Percentiles rank a stretch among this genome's conserved stretches.
phyloP scores from a whole-genome alignment of 495 filamentous ascomycete species.

The Pseudomonodictys pantanalensis region DNA sequence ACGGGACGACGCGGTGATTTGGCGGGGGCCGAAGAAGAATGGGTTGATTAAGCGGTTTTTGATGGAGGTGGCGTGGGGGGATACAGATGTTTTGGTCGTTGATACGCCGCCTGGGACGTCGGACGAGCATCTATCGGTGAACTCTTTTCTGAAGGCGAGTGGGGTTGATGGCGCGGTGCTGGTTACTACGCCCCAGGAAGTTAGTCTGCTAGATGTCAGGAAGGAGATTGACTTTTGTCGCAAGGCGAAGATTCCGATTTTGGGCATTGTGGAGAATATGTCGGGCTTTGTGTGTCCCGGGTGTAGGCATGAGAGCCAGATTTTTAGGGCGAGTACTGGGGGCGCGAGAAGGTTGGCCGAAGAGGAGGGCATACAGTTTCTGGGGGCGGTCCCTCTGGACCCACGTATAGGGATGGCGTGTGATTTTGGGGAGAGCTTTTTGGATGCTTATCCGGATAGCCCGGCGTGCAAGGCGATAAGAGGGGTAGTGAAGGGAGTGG shows the following conservation, averaged over 20 bases:
- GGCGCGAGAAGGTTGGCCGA: constrained; percentile 74
- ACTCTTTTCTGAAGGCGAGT: constrained; percentile 78
- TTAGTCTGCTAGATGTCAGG: constrained; percentile 85
- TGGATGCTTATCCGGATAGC: constrained; percentile 88
- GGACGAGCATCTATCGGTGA: constrained; percentile 93
- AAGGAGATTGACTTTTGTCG: constrained; percentile 97
- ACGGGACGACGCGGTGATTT: constrained; percentile 90
- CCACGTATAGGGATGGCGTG: constrained; percentile 93
- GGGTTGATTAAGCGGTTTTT: constrained; percentile 96
- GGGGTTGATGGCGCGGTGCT: constrained; percentile 91
- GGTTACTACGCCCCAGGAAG: constrained; percentile 92
- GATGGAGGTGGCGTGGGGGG: constrained; percentile 96
- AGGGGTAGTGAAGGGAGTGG: constrained; percentile 69
- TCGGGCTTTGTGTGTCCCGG: constrained; percentile 90
- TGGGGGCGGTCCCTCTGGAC: constrained; percentile 90
- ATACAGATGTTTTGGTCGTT: constrained; percentile 86
- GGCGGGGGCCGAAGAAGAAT: constrained; percentile 97
- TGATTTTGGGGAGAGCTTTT: constrained; percentile 96
- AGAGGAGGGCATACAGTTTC: constrained; percentile 81
- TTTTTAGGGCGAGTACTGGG: constrained; percentile 89
- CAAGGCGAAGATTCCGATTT: constrained; percentile 83
- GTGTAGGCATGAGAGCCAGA: constrained; percentile 75
- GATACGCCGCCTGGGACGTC: constrained; percentile 94
- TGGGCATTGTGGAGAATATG: constrained; percentile 98
- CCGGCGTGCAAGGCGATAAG: constrained; percentile 77